Conservation (phyloP, 371 early-diverging fungal species). For the Mycotypha africana region DNA sequence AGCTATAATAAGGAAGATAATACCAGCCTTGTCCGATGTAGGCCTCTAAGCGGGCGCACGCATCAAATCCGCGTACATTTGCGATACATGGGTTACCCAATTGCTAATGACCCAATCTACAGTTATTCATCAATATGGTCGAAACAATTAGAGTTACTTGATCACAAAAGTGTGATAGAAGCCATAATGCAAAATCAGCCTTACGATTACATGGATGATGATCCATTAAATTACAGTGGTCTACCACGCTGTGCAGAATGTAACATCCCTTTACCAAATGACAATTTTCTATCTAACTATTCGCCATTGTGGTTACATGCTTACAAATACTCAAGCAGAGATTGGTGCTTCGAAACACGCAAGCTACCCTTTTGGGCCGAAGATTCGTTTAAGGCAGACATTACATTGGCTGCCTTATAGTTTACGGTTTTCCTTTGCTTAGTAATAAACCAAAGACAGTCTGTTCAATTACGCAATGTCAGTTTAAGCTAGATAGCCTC, state of each 20-base stretch:
- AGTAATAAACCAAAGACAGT: no score
- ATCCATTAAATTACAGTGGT: constrained; percentile 3
- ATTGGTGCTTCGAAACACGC: constrained; percentile 71
- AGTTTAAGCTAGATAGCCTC: no score
- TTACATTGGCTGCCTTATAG: no score
- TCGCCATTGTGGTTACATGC: constrained; percentile 84
- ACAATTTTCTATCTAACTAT: constrained; percentile 66
- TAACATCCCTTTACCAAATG: constrained; percentile 25
- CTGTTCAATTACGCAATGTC: no score
- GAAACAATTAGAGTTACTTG: not conserved
- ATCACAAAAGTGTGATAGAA: not conserved
- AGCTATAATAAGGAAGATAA: constrained; percentile 51
- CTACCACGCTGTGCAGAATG: constrained; percentile 47
- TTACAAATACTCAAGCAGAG: constrained; percentile 63
- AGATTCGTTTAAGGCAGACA: constrained; percentile 15
- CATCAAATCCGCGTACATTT: constrained; percentile 99
- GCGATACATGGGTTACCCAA: constrained; percentile 92
- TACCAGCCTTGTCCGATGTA: constrained; percentile 66
- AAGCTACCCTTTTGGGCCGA: constrained; percentile 73
- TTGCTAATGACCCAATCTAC: constrained; percentile 96
- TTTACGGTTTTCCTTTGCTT: no score
- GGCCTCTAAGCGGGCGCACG: constrained; percentile 95
- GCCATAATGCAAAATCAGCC: constrained; percentile 41
- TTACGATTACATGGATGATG: constrained; percentile 25
- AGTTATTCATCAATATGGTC: constrained; percentile 71